phyloP scores from a whole-genome alignment of 208 protist genomes.

The Leptomonas seymouri region DNA sequence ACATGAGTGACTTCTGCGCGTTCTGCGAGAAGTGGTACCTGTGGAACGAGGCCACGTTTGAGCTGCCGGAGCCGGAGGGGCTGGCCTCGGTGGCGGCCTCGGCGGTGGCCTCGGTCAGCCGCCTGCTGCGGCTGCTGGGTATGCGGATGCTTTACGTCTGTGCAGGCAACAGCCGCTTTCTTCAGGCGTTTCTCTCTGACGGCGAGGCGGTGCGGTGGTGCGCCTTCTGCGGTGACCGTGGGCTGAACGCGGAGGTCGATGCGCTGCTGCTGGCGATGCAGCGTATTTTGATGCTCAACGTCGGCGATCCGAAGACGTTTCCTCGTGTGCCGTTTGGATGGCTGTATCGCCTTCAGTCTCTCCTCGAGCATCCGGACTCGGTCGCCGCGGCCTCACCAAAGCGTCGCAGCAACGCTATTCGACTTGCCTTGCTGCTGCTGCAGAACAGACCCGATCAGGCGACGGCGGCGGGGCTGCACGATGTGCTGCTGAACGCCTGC shows the following conservation, averaged over 20 bases:
- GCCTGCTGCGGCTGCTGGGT: slow-evolving; percentile 78
- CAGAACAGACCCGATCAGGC: slow-evolving; percentile 36
- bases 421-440: slow-evolving; percentile 62
- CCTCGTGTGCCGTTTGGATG: slow-evolving; percentile 78
- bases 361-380: slow-evolving; percentile 58
- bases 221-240: slow-evolving; percentile 76
- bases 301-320: slow-evolving; percentile 48
- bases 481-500: slow-evolving; percentile 66
- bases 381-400: slow-evolving; percentile 56
- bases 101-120: slow-evolving; percentile 71
- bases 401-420: slow-evolving; percentile 53
- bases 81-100: slow-evolving; percentile 45
- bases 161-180: slow-evolving; percentile 52
- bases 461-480: slow-evolving; percentile 61
- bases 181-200: slow-evolving; percentile 37
- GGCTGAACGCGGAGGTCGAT: slow-evolving; percentile 67
- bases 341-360: slow-evolving; percentile 72
- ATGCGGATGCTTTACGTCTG: slow-evolving; percentile 65
- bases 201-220: slow-evolving; percentile 48
- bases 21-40: slow-evolving; percentile 76
- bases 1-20: slow-evolving; percentile 78
- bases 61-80: slow-evolving; percentile 47
- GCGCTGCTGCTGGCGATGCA: slow-evolving; percentile 62
- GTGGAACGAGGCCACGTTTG: slow-evolving; percentile 59
- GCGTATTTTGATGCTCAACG: slow-evolving; percentile 56